Base-by-base conservation (phyloP, 805 yeast species). In the Candida adriatica region DNA sequence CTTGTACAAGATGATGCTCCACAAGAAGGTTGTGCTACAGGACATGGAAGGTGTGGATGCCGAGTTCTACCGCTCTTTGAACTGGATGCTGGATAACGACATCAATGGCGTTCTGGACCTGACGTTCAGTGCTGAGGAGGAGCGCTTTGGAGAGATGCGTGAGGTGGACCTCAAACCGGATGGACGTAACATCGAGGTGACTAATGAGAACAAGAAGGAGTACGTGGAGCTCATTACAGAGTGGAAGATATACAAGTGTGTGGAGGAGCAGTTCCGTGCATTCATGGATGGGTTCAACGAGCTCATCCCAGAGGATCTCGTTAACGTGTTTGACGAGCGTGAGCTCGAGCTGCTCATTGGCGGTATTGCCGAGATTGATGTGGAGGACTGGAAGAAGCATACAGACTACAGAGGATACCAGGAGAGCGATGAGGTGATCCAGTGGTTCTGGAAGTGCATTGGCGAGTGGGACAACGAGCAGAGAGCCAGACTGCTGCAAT, bases 1-100 rank as follows among this genome's bases (percentile, higher is more conserved):
- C 2, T 75, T 92, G 59, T 92, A 92, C 64, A 92, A 92, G 66
- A 86, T 92, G 96, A 86, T 92, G 82, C 69, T 92, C 48, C 85
- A 78, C 55, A 92, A 92, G 61, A 87, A 87, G 66, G 95, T 92
- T 45, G 90, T 86, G 2, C 66, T 92, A 46, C 95, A 85, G 59
- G 99, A 92, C 62, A 82, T 92, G 94, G 98, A 92, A 61, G 95
- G 96, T 61, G 96, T 94, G 39, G 99, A 92, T 61, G 90, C 95
- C 16, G 97, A 92, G 55, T 87, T 90, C 63, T 86, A 86, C 64
- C 77, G 92, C 53, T 90, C 95, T 16, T 68, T 92, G 60, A 84
- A 85, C 52, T 92, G 98, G 98, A 85, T 87, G 58, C 66, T 87
- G 41, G 96, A 92, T 51, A 90, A 92, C 56, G 95, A 87, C 56